phyloP scores from a whole-genome alignment of 2,329 filamentous ascomycete genomes.

The Leptographium lundbergii region DNA sequence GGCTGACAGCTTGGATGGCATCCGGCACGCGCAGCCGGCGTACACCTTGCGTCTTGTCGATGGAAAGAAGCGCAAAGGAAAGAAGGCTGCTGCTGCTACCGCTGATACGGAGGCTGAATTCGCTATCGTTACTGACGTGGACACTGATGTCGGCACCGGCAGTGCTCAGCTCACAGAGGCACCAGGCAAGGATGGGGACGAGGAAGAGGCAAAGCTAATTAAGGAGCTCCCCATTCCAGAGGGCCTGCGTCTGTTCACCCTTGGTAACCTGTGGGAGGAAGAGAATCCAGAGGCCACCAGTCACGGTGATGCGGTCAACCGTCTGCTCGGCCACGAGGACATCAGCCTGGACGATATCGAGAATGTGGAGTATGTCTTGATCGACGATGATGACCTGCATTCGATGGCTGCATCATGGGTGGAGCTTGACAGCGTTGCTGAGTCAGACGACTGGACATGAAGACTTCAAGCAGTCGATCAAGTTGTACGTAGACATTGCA shows the following conservation, averaged over 20 bases:
- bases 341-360: background rate
- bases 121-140: too few species aligned
- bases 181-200: background rate
- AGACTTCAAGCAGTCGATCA: background rate
- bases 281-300: background rate
- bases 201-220: background rate
- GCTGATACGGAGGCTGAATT: background rate
- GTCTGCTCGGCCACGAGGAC: background rate
- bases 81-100: background rate
- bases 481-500: too few species aligned
- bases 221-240: background rate
- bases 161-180: background rate
- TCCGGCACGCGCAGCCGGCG: background rate
- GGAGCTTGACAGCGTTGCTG: slow-evolving; percentile 5
- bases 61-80: background rate
- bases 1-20: background rate
- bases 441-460: slow-evolving; percentile 1
- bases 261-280: background rate
- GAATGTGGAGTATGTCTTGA: slow-evolving; percentile 3
- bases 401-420: slow-evolving; percentile 7
- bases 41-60: background rate
- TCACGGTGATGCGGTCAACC: background rate
- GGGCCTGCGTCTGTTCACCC: background rate
- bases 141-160: background rate
- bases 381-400: slow-evolving; percentile 5